These are phyloP conservation scores for Diaporthe sp. DNA, from an alignment of 2,329 filamentous ascomycete genomes.

Conservation along the genomic window DNA sequence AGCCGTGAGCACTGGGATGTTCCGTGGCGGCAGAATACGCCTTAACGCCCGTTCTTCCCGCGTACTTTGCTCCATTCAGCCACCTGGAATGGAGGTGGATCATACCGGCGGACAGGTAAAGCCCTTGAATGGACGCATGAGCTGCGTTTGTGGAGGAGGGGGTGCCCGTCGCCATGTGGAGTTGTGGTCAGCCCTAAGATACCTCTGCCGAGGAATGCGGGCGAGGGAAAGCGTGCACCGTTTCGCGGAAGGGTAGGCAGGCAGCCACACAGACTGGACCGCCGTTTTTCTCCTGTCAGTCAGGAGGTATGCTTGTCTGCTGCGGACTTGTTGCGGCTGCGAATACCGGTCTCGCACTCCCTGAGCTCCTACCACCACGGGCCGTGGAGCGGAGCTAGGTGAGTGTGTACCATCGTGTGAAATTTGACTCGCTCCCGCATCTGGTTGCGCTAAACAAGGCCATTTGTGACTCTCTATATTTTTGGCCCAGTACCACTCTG, in stretches of 20 bases:
- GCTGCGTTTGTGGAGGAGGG: constrained; percentile 3
- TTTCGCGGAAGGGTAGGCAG: constrained; percentile 16
- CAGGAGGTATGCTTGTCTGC: not conserved
- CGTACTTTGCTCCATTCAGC: constrained; percentile 4
- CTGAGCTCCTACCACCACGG: constrained; percentile 23
- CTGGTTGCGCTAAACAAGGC: constrained; percentile 9
- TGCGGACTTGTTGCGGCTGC: constrained; percentile 7
- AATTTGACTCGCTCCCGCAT: constrained; percentile 16
- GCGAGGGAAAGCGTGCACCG: constrained; percentile 23
- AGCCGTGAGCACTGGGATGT: not conserved
- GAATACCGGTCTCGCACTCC: not conserved
- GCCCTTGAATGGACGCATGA: constrained; percentile 29
- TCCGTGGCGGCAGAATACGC: constrained; percentile 6
- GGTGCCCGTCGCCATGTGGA: constrained; percentile 9
- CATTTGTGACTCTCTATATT: constrained; percentile 9
- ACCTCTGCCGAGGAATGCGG: constrained; percentile 30
- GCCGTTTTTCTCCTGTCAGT: constrained; percentile 4
- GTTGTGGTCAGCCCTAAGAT: constrained; percentile 34
- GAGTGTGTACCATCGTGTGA: constrained; percentile 19
- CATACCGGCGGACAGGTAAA: constrained; percentile 34
- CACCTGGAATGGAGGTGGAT: constrained; percentile 13
- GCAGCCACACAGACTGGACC: not conserved
- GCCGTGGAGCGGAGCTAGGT: constrained; percentile 9
- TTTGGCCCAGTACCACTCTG: constrained; percentile 12
- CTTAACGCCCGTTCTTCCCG: not conserved